Conservation (phyloP, 345 rosid species). For the Hibiscus trionum region DNA sequence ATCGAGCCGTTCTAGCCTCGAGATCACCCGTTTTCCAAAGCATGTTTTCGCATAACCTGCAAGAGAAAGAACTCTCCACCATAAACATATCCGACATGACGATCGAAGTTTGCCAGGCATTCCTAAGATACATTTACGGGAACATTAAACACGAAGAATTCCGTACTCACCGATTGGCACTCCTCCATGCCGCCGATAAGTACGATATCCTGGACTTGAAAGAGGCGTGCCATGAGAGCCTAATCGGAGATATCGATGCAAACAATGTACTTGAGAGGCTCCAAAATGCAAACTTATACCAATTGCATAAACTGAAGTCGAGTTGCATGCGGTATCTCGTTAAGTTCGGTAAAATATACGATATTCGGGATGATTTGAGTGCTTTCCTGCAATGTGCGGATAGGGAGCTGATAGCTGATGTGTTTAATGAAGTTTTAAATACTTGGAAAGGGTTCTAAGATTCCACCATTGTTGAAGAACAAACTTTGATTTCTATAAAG, state of each 20-base stretch:
- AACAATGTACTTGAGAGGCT: conserved; percentile 84
- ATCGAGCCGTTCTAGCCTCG: conserved; percentile 79
- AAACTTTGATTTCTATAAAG: conserved; percentile 15
- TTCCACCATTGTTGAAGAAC: background rate
- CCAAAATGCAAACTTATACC: conserved; percentile 58
- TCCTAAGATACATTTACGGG: conserved; percentile 75
- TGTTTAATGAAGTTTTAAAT: conserved; percentile 71
- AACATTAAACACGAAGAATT: conserved; percentile 62
- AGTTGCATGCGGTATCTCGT: conserved; percentile 82
- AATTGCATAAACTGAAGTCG: conserved; percentile 55
- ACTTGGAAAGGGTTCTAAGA: conserved; percentile 86
- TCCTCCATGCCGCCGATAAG: conserved; percentile 76
- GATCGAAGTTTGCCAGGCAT: conserved; percentile 64
- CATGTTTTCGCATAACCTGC: conserved; percentile 83
- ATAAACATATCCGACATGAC: conserved; percentile 75
- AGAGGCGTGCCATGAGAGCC: conserved; percentile 80
- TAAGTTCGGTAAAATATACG: conserved; percentile 86
- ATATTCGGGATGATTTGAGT: conserved; percentile 67
- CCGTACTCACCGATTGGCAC: conserved; percentile 59
- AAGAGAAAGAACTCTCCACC: conserved; percentile 75
- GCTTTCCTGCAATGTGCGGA: conserved; percentile 68
- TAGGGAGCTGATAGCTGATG: conserved; percentile 66
- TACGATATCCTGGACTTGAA: conserved; percentile 70
- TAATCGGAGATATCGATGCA: conserved; percentile 69
- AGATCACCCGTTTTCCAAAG: conserved; percentile 78